Conservation (phyloP, 192 early-diverging fungal species). For the Linnemannia zychae region DNA sequence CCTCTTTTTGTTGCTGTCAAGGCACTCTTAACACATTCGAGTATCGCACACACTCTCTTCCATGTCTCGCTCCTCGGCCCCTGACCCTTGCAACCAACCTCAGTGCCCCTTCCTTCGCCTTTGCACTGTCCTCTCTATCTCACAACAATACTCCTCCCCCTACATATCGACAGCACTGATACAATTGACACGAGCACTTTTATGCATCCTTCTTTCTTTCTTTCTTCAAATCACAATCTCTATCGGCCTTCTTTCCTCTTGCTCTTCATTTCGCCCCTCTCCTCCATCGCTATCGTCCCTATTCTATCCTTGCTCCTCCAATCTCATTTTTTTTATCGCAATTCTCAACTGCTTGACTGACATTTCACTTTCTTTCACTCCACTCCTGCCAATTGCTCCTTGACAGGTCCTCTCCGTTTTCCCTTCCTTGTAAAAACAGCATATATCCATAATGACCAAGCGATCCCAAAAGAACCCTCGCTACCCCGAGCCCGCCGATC, state of each 20-base stretch:
- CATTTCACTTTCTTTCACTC: not conserved
- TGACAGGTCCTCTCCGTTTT: not conserved
- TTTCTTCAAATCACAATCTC: not conserved
- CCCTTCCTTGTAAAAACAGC: not conserved
- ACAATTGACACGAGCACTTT: conserved; percentile 7
- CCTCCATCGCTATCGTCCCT: not conserved
- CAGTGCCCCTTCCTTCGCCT: not conserved
- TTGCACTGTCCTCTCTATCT: not conserved
- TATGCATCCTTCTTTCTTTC: not conserved
- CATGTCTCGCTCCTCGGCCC: conserved; percentile 3
- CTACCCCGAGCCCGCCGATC: not conserved
- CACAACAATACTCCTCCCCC: not conserved
- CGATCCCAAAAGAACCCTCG: conserved; percentile 3
- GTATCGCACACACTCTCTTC: not conserved
- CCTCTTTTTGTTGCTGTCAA: not conserved
- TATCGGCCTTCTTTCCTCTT: not conserved
- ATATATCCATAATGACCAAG: conserved; percentile 43
- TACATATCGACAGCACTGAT: not conserved
- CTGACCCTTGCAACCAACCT: conserved; percentile 7
- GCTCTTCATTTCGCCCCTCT: not conserved
- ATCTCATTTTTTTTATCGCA: not conserved
- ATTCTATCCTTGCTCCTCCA: not conserved
- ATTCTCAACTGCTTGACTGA: not conserved
- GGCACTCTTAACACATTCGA: not conserved
- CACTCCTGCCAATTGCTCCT: not conserved